These are phyloP conservation scores for Loxodes magnus DNA, from an alignment of 73 alveolate species.

Conservation along the genomic window DNA sequence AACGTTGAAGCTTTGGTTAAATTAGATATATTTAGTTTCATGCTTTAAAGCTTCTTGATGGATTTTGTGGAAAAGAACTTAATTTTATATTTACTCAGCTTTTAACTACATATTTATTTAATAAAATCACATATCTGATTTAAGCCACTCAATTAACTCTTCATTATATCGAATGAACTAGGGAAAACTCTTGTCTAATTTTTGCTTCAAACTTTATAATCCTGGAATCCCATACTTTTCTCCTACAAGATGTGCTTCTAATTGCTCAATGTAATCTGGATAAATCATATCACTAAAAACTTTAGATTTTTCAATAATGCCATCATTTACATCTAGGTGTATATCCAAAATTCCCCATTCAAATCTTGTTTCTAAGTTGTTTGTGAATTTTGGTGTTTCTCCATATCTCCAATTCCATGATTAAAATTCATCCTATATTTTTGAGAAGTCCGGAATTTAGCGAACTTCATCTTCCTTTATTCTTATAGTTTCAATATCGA, in stretches of 20 bases:
- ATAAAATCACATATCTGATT: too few species aligned
- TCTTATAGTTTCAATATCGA: constrained; percentile 11
- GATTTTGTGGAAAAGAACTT: too few species aligned
- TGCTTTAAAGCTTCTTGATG: too few species aligned
- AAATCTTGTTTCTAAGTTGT: constrained; percentile 55
- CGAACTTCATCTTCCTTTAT: constrained; percentile 11
- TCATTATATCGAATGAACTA: too few species aligned
- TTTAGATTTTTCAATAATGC: constrained; percentile 16
- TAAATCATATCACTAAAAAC: constrained; percentile 30
- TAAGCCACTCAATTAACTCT: too few species aligned
- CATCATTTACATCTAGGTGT: constrained; percentile 44
- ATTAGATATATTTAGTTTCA: too few species aligned
- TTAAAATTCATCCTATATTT: constrained; percentile 36
- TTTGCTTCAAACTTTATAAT: too few species aligned
- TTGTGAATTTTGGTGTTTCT: constrained; percentile 63
- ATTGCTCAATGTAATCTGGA: constrained; percentile 30
- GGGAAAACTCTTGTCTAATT: too few species aligned
- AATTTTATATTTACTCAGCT: too few species aligned
- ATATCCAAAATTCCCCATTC: constrained; percentile 71
- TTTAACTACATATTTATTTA: too few species aligned
- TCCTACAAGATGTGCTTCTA: constrained; percentile 15
- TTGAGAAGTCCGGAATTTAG: constrained; percentile 33
- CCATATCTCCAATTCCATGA: constrained; percentile 81
- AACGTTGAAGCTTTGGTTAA: too few species aligned
- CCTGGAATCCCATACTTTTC: constrained; percentile 15